Percentiles rank a stretch among this genome's conserved stretches.
phyloP scores from a whole-genome alignment of 75 land plant genomes.

The Larix kaempferi region DNA sequence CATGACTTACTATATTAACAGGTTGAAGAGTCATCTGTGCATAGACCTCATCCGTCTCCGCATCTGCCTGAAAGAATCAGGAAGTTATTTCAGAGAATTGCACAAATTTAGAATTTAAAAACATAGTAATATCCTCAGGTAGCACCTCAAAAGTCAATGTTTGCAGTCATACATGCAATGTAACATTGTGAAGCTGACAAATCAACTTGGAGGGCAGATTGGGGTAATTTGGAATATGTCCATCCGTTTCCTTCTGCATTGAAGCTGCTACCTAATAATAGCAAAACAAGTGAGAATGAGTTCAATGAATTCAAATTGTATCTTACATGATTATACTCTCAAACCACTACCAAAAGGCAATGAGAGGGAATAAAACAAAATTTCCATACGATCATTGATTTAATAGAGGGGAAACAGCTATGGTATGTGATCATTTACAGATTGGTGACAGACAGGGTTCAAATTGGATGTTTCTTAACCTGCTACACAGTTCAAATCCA shows the following conservation, averaged over 20 bases:
- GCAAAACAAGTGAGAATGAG: neutral
- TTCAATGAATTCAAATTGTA: neutral
- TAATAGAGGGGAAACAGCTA: too few species aligned
- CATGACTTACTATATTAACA: constrained; percentile 61
- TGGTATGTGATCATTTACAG: too few species aligned
- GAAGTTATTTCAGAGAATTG: neutral
- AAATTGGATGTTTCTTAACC: too few species aligned
- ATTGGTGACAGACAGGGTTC: too few species aligned
- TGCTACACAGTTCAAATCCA: too few species aligned
- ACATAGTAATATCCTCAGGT: neutral
- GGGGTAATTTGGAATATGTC: constrained; percentile 79
- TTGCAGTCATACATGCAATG: constrained; percentile 62
- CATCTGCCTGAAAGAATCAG: constrained; percentile 66
- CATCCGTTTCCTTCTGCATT: constrained; percentile 71
- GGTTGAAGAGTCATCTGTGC: constrained; percentile 98
- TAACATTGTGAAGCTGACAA: constrained; percentile 76
- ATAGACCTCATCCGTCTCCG: constrained; percentile 97
- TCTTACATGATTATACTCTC: neutral
- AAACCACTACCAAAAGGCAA: too few species aligned
- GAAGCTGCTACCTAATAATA: constrained; percentile 80
- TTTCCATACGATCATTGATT: too few species aligned
- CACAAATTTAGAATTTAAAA: constrained; percentile 11
- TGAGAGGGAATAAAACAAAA: too few species aligned
- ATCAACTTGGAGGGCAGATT: constrained; percentile 81
- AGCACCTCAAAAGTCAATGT: neutral